Percentiles rank a stretch among this genome's conserved stretches.
phyloP scores from a whole-genome alignment of 2,329 filamentous ascomycete species.

The Sphaerulina populicola region DNA sequence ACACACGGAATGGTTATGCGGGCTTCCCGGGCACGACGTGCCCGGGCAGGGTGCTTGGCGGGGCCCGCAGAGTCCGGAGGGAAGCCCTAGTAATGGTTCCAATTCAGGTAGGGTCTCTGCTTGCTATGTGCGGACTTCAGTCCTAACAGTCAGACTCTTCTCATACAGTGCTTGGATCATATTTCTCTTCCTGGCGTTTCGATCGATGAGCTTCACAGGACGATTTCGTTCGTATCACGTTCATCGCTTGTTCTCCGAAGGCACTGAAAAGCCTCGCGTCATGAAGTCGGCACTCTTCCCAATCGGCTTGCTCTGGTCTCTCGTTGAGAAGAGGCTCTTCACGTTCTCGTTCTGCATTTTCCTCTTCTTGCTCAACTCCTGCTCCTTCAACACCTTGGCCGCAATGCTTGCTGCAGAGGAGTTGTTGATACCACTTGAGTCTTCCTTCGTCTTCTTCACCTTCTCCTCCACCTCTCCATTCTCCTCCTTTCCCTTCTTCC shows the following conservation, averaged over 20 bases:
- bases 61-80: too few relatives aligned
- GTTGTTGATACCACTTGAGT: constrained; percentile 65
- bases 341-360: constrained; percentile 54
- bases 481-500: constrained; percentile 54
- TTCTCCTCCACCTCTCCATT: constrained; percentile 32
- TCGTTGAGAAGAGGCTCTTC: constrained; percentile 41
- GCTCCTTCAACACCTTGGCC: constrained; percentile 76
- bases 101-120: too few relatives aligned
- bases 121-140: too few relatives aligned
- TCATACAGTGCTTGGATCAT: too few relatives aligned
- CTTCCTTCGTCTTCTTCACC: constrained; percentile 9
- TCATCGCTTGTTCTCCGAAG: constrained; percentile 7
- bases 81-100: too few relatives aligned
- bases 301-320: constrained; percentile 30
- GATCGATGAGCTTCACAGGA: too few relatives aligned
- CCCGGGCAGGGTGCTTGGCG: too few relatives aligned
- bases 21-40: too few relatives aligned
- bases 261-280: constrained; percentile 37
- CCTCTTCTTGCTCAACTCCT: constrained; percentile 71
- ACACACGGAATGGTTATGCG: too few relatives aligned
- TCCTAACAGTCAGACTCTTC: too few relatives aligned
- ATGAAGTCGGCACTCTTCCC: constrained; percentile 44
- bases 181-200: too few relatives aligned
- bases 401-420: constrained; percentile 76
- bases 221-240: neutral